Evolutionary conservation across 129 eudicot species (phyloP).

Genomic region (Heracleum sosnowskyi): DNA sequence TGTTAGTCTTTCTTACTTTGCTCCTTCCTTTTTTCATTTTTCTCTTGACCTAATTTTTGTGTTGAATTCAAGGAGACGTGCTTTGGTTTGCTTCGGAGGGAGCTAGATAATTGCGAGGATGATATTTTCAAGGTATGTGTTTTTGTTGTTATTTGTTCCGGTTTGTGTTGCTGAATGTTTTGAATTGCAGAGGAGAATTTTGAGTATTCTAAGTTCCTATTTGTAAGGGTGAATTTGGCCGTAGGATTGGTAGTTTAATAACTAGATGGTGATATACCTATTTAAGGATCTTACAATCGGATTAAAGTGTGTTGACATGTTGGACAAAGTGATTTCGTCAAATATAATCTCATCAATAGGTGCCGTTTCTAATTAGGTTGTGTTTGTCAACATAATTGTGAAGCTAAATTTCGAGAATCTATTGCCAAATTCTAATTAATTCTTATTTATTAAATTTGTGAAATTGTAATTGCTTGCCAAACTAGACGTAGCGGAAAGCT

Average conservation of each 20-base stretch:
- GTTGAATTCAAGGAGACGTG: conserved; percentile 60
- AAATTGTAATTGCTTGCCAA: not conserved
- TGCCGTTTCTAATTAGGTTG: not conserved
- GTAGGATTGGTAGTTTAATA: no score
- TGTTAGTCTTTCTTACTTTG: conserved; percentile 30
- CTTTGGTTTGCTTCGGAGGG: conserved; percentile 72
- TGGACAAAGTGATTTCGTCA: not conserved
- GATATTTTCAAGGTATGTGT: conserved; percentile 51
- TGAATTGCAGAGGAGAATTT: not conserved
- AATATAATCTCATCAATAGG: not conserved
- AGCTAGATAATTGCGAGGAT: conserved; percentile 46
- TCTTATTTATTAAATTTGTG: not conserved
- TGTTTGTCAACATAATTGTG: not conserved
- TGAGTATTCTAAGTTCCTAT: no score
- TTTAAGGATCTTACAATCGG: not conserved
- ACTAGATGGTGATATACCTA: no score
- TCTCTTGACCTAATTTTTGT: not conserved
- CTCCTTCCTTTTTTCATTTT: not conserved
- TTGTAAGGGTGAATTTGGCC: no score
- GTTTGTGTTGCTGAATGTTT: not conserved
- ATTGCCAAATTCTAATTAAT: not conserved
- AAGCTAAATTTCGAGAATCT: not conserved
- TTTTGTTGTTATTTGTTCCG: no score
- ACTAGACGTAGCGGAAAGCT: not conserved
- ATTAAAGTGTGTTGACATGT: not conserved